Base-by-base conservation (phyloP, 1,284 basidiomycete species). In the Fomes fomentarius region DNA sequence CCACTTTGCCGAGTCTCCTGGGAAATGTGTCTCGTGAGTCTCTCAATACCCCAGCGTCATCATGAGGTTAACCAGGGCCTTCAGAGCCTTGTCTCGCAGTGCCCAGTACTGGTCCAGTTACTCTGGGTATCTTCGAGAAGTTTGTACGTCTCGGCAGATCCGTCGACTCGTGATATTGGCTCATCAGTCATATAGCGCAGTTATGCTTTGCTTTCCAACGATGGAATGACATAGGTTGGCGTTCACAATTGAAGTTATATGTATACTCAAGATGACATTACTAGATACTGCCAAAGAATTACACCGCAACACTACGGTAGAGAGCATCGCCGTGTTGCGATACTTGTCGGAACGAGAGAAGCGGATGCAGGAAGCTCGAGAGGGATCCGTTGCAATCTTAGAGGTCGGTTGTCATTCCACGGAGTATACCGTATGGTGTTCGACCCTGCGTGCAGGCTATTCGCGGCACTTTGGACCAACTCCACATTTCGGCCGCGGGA, bases 21-120 rank as follows among this genome's bases (percentile, higher is more conserved):
- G 58, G 21, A 50, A 47, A 48, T 71, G 69, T 44, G 69, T 71
- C 2, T 68, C 67, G 69, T 70, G 39, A 61, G 62, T 48, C 12
- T 25, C 33, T 17, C 21, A 14, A 43, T 15, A 19, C 14, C 9
- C 8, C 17, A 15, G 19, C 17, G 43, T 22, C 12, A 33, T 28
- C 22, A 11, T n/a, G n/a, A n/a, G n/a, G n/a, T n/a, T n/a, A n/a
- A 41, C 10, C 26, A 46, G 8, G n/a, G 12, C 19, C 25, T 24
- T 24, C 59, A 91, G 88, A 54, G 87, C 89, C 12, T 70, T 91
- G 24, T 84, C 88, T 14, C 75, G 88, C 48, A 91, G 89, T 65
- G 81, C 89, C 8, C 88, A 91, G 63, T 86, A 85, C 63, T 91
- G 89, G 89, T 88, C 89, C 8, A 90, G 87, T 58, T 91, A 90